phyloP scores from a whole-genome alignment of 495 filamentous ascomycete species.

The Parmelia sp. region DNA sequence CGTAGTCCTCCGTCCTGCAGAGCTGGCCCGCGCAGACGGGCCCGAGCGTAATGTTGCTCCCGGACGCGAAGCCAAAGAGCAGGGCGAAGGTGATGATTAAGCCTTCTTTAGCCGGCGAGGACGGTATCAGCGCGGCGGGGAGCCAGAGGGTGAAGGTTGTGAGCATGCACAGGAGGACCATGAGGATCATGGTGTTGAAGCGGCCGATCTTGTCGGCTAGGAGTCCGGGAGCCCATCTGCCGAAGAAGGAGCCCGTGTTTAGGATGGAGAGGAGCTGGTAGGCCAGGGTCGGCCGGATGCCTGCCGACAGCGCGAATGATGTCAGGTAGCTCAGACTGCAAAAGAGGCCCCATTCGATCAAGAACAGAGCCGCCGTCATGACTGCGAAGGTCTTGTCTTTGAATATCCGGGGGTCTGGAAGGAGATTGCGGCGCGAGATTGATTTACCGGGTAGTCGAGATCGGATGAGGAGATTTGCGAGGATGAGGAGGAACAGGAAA shows the following conservation, averaged over 20 bases:
- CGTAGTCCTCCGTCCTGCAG: background rate
- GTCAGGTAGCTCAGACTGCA: constrained; percentile 47
- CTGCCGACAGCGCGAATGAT: constrained; percentile 45
- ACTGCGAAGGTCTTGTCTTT: constrained; percentile 45
- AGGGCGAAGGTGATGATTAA: constrained; percentile 64
- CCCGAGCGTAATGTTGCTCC: constrained; percentile 68
- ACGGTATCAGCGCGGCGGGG: constrained; percentile 20
- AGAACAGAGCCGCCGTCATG: constrained; percentile 50
- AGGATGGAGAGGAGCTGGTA: constrained; percentile 59
- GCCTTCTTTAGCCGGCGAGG: constrained; percentile 46
- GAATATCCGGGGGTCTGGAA: constrained; percentile 48
- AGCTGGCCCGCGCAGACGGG: constrained; percentile 9
- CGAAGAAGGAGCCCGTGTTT: constrained; percentile 65
- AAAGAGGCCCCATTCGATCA: constrained; percentile 49
- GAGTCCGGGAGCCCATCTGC: constrained; percentile 57
- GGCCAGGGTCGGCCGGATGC: constrained; percentile 40
- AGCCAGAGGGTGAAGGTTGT: constrained; percentile 75
- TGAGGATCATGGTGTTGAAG: constrained; percentile 56
- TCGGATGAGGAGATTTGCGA: constrained; percentile 44
- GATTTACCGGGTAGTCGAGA: constrained; percentile 40
- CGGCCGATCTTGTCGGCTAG: constrained; percentile 54
- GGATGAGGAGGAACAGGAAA: constrained; percentile 23
- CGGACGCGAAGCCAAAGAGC: constrained; percentile 81
- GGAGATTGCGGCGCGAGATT: constrained; percentile 36
- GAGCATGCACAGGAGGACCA: constrained; percentile 54